A percentile compares a stretch with the other conserved stretches of the same genome.
Evolutionary conservation across 192 early-diverging fungal genomes (phyloP).

Genomic region (Rhizophagus sp.): DNA sequence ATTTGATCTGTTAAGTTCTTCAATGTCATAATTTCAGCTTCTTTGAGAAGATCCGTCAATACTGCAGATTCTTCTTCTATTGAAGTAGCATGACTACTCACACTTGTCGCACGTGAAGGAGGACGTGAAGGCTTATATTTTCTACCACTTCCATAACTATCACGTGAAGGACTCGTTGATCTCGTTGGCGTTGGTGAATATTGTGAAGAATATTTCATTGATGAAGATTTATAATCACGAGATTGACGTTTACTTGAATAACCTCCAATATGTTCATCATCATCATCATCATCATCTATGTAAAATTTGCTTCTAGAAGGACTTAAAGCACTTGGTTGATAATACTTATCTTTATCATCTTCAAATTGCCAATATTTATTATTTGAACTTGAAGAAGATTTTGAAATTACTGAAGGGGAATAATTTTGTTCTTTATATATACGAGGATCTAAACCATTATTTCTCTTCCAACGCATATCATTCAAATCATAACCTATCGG

Average conservation of each 20-base stretch:
- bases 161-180: constrained; percentile 8
- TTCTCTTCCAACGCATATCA: constrained; percentile 12
- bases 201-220: background rate
- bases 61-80: constrained; percentile 32
- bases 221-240: background rate
- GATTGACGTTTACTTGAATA: background rate
- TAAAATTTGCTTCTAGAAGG: constrained; percentile 14
- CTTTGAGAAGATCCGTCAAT: constrained; percentile 17
- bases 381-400: constrained; percentile 1
- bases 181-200: background rate
- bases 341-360: constrained; percentile 21
- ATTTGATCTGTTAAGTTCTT: constrained; percentile 25
- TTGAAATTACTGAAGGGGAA: constrained; percentile 4
- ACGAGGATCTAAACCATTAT: constrained; percentile 10
- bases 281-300: constrained; percentile 20
- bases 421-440: constrained; percentile 24
- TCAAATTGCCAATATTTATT: background rate
- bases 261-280: background rate
- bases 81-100: constrained; percentile 29
- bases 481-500: constrained; percentile 15
- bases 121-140: constrained; percentile 6
- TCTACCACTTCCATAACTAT: constrained; percentile 3
- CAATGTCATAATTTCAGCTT: background rate
- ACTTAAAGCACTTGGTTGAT: background rate
- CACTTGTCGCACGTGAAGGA: constrained; percentile 23